Base-by-base conservation (phyloP, 2,329 filamentous ascomycete species). In the Talaromyces sp. region DNA sequence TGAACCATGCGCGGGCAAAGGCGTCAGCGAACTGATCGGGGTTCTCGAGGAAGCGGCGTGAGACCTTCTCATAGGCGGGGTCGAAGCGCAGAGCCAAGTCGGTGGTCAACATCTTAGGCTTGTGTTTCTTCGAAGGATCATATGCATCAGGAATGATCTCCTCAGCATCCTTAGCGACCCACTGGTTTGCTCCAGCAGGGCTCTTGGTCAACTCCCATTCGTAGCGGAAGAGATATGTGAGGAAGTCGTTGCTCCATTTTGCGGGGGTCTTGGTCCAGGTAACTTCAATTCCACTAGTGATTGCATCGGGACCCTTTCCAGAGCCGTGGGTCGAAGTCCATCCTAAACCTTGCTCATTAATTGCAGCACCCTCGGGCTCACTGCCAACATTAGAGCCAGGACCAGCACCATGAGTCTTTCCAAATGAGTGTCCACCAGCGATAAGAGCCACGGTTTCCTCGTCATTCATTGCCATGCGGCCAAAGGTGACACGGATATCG, bases 401-500 rank as follows among this genome's bases (percentile, higher is more conserved):
- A 61, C 78, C 89, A 33, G 90, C 89, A 68, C 90, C 90, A 75
- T 93, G 90, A 0, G 89, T 91, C 84, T 93, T 93, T 69, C 90
- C 90, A 68, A 93, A 91, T 28, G 85, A 82, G 80, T 93, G 90
- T 44, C 90, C 90, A 71, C 90, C 90, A 44, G 87, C 87, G 71
- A 93, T 92, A 53, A 93, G 79, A 15, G 90, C 89, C 59, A 90
- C 89, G 0, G 90, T 93, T 81, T 93, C 90, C 76, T 90, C 86
- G 71, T 92, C 88, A 71, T 90, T 86, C 90, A 93, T 92, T 64
- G 86, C 89, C 89, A 93, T 92, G 73, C 89, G 88, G 65, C 81
- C 82, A 68, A 92, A 93, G 19, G 90, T 91, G 62, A 81, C 82
- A 65, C 88, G 88, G 71, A 92, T 92, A 69, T 93, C 90, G 61